These are phyloP conservation scores for Pseudonitzschia delicatissima DNA, from an alignment of 108 stramenopile species.

Conservation along the genomic window DNA sequence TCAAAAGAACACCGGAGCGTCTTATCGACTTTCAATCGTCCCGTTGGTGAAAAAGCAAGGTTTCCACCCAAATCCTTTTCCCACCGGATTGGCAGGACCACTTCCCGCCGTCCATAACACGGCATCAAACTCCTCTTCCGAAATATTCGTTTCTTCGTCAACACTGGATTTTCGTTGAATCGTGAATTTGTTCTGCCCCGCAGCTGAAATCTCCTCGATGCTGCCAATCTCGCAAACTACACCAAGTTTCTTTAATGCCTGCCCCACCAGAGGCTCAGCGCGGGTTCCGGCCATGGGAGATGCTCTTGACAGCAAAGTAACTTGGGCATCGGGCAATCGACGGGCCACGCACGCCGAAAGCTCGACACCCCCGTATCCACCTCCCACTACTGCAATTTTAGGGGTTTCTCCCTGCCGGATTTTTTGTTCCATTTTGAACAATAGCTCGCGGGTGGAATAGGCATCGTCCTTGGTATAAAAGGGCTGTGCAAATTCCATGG, in stretches of 20 bases:
- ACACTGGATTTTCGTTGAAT: slow-evolving; percentile 9
- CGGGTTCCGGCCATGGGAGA: slow-evolving; percentile 33
- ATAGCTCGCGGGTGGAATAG: slow-evolving; percentile 46
- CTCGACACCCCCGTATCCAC: slow-evolving; percentile 84
- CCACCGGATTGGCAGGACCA: slow-evolving; percentile 21
- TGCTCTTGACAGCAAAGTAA: slow-evolving; percentile 24
- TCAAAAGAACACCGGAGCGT: slow-evolving; percentile 23
- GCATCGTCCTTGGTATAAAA: slow-evolving; percentile 81
- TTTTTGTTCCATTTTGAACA: slow-evolving; percentile 43
- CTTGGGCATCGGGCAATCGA: slow-evolving; percentile 12
- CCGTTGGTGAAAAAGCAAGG: slow-evolving; percentile 4
- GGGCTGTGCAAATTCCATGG: slow-evolving; percentile 60
- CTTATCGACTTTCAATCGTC: slow-evolving; percentile 22
- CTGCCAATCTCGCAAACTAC: slow-evolving; percentile 13
- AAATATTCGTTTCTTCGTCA: not conserved
- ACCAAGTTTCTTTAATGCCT: slow-evolving; percentile 23
- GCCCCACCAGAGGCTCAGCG: slow-evolving; percentile 28
- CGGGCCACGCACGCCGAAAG: slow-evolving; percentile 55
- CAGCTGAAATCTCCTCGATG: slow-evolving; percentile 12
- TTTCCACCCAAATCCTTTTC: slow-evolving; percentile 2
- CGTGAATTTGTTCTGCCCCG: not conserved
- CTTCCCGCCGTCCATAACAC: slow-evolving; percentile 37
- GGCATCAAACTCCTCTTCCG: slow-evolving; percentile 17
- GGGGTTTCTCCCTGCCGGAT: slow-evolving; percentile 13
- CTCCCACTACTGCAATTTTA: slow-evolving; percentile 70